Base-by-base conservation (phyloP, 345 rosid species). In the Bruguiera gymnorhiza region DNA sequence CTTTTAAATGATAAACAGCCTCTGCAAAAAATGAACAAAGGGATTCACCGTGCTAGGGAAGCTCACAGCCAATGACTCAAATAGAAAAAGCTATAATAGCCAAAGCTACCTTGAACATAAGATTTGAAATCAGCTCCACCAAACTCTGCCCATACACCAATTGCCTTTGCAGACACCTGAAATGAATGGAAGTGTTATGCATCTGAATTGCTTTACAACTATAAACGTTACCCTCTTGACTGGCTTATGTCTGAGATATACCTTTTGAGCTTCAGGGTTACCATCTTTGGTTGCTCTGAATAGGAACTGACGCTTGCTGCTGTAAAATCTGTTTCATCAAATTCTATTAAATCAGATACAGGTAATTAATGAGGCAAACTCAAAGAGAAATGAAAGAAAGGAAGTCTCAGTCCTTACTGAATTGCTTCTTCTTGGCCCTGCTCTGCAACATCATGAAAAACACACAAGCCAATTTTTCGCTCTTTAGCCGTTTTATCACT, bases 111-210 rank as follows among this genome's bases (percentile, higher is more conserved):
- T 53, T 6, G 32, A 10, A 62, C 8, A 32, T 20, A 9, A 19
- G 51, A 23, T 39, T 24, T 70, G 60, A 70, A 70, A 23, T n/a
- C 59, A 23, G 61, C 23, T 26, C 67, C 73, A 36, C 67, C 73
- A 70, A 70, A 70, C 52, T 70, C 52, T 34, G 67, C 73, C 36
- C 31, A 23, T 50, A 34, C 21, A 50, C 51, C 67, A 21, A 70
- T 70, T 54, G 54, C 54, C 24, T 26, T 11, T 13, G 21, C 62
- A 37, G 23, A 59, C 24, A 37, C 26, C 74, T 63, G 62, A 50
- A 54, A 53, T 6, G 36, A 11, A 11, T 39, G 10, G 27, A 16
- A 10, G 37, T 27, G 16, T 56, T 39, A 34, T 19, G 37, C 27
- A 16, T 36, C 43, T 62, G 27, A 26, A 30, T n/a, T 16, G 31